Evolutionary conservation across 305 asterid species (phyloP).

Genomic region (Coffea humblotiana): DNA sequence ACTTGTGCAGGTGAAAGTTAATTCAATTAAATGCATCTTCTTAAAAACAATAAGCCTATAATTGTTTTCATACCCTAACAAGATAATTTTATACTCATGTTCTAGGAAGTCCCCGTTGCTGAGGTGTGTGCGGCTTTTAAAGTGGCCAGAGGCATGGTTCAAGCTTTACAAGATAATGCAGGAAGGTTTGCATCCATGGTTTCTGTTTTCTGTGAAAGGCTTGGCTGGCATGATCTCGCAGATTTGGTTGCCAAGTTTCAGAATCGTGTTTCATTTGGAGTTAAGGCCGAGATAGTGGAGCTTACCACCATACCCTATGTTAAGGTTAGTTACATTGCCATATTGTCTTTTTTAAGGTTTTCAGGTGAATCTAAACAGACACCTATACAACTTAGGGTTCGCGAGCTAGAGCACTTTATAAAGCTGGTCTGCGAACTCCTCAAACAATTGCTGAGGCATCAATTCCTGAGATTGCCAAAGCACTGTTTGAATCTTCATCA

Average conservation of each 20-base stretch:
- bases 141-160: conserved; percentile 99
- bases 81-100: conserved; percentile 29
- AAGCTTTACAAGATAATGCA: conserved; percentile 97
- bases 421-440: conserved; percentile 92
- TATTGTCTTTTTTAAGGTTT: conserved; percentile 2
- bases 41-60: conserved; percentile 7
- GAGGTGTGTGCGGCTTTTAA: conserved; percentile 88
- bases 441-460: conserved; percentile 98
- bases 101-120: conserved; percentile 77
- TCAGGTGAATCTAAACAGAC: neutral
- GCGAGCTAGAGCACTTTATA: conserved; percentile 98
- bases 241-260: conserved; percentile 90
- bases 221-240: conserved; percentile 98
- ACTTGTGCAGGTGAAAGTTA: conserved; percentile 81
- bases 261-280: conserved; percentile 97
- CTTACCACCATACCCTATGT: conserved; percentile 93
- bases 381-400: conserved; percentile 61
- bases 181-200: conserved; percentile 99
- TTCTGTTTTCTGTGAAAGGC: conserved; percentile 98
- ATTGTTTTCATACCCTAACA: conserved; percentile 6
- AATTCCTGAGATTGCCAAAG: conserved; percentile 83
- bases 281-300: conserved; percentile 96
- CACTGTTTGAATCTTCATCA: conserved; percentile 84
- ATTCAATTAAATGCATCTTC: neutral
- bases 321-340: conserved; percentile 54